Conservation (phyloP, 176 grass and related monocot genomes). For the Cocos nucifera region DNA sequence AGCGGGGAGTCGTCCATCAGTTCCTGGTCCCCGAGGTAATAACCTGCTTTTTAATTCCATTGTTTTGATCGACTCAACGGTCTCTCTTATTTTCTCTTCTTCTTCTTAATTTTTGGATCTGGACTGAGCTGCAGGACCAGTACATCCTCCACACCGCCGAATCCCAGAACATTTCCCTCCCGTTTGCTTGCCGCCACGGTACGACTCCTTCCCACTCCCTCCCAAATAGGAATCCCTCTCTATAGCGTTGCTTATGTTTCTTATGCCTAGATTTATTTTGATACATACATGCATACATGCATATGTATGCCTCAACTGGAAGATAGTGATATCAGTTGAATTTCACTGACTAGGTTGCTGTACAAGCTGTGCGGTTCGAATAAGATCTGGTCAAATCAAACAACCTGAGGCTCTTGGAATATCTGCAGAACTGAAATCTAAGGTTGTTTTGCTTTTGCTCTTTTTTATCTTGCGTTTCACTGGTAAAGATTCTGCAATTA, state of each 20-base stretch:
- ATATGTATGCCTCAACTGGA: no score
- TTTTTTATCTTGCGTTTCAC: no score
- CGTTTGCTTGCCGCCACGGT: conserved; percentile 95
- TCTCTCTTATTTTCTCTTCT: background rate
- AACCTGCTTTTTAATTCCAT: background rate
- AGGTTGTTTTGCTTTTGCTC: conserved; percentile 23
- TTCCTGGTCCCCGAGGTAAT: conserved; percentile 85
- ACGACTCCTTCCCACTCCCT: background rate
- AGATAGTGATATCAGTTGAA: background rate
- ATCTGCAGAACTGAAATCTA: conserved; percentile 67
- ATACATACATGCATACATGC: no score
- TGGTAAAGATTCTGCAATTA: background rate
- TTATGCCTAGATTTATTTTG: no score
- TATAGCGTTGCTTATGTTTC: no score
- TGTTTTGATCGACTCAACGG: background rate
- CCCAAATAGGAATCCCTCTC: no score
- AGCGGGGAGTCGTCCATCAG: conserved; percentile 65
- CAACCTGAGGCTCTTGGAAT: conserved; percentile 80
- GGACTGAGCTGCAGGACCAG: conserved; percentile 46
- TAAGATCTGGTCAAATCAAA: conserved; percentile 75
- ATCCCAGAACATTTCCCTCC: conserved; percentile 64
- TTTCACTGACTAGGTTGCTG: conserved; percentile 50
- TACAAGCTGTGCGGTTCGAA: conserved; percentile 66
- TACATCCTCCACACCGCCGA: conserved; percentile 94
- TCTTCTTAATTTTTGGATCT: background rate